A percentile compares a stretch with the other conserved stretches of the same genome.
These are phyloP conservation scores for Dysphania ambrosioides DNA, from an alignment of 148 eudicot species.

Conservation along the genomic window DNA sequence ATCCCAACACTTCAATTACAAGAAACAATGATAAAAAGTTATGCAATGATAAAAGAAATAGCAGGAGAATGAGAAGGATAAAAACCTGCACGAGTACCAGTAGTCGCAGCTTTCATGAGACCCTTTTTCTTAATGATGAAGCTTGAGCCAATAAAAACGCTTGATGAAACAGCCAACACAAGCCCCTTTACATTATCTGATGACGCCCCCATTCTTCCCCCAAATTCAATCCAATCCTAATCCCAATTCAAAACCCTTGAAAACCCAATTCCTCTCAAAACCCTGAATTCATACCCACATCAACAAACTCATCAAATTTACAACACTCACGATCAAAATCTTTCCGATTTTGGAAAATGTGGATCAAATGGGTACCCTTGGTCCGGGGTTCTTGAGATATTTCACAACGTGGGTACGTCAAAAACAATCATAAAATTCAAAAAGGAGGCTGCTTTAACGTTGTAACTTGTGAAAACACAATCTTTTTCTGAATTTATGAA, in stretches of 20 bases:
- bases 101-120: conserved; percentile 61
- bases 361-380: conserved; percentile 14
- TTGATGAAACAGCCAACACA: conserved; percentile 73
- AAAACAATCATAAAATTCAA: conserved; percentile 10
- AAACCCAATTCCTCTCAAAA: conserved; percentile 16
- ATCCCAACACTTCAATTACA: too few species aligned
- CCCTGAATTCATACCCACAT: conserved; percentile 7
- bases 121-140: conserved; percentile 95
- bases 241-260: conserved; percentile 2
- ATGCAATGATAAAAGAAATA: neutral
- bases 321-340: conserved; percentile 1
- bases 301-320: neutral
- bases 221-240: neutral
- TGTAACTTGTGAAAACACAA: neutral
- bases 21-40: neutral
- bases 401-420: conserved; percentile 14
- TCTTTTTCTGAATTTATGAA: neutral
- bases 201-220: conserved; percentile 37
- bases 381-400: neutral
- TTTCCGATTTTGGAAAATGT: conserved; percentile 26
- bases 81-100: conserved; percentile 79
- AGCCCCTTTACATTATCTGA: conserved; percentile 69
- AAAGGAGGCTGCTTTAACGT: conserved; percentile 15
- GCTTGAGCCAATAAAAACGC: conserved; percentile 84
- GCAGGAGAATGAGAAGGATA: neutral